Evolutionary conservation across 2,329 filamentous ascomycete species (phyloP), one percentile per base, ranked within the genome.

Genomic region (Cercospora zeina): DNA sequence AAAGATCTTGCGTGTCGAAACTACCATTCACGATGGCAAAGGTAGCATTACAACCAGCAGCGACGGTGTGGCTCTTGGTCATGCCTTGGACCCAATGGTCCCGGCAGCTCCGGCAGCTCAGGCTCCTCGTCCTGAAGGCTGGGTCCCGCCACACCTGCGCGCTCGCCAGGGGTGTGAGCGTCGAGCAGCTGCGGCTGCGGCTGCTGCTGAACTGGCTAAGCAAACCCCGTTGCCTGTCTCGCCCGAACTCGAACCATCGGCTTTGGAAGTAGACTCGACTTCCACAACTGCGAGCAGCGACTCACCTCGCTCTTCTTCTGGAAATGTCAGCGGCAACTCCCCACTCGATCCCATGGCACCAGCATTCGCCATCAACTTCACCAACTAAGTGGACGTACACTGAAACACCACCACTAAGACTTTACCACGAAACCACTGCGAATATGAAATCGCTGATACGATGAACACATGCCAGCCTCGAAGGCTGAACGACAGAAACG

Each of bases 81-180:
- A 21, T 2, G 11, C 54, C 4, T 11, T 27, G 16, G 36, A 19
- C n/a, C 14, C 30, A 19, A 55, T 19, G 24, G 47, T 27, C 7
- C 24, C 27, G 10, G 8, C 36, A 30, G 24, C 59, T 13, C 59
- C 59, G 21, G 8, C 36, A 30, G 24, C 59, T 13, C 59, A 51
- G 21, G 27, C 27, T 4, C 19, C 24, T 11, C 30, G 27, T 31
- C 27, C 34, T 27, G 34, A 55, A n/a, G 56, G 36, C 14, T 54
- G 31, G 36, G 19, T 62, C 5, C 61, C 61, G n/a, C 61, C 61
- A 27, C 61, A 62, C 42, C 21, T 54, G 37, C 61, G 61, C 30
- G 49, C 49, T n/a, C 47, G 30, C 13, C n/a, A 47, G 4, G 50
- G 54, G 24, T 50, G 37, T 24, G 34, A 60, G 50, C 50, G 51